These are phyloP conservation scores for Eimeria acervulina DNA, from an alignment of 169 alveolate species.

Conservation along the genomic window DNA sequence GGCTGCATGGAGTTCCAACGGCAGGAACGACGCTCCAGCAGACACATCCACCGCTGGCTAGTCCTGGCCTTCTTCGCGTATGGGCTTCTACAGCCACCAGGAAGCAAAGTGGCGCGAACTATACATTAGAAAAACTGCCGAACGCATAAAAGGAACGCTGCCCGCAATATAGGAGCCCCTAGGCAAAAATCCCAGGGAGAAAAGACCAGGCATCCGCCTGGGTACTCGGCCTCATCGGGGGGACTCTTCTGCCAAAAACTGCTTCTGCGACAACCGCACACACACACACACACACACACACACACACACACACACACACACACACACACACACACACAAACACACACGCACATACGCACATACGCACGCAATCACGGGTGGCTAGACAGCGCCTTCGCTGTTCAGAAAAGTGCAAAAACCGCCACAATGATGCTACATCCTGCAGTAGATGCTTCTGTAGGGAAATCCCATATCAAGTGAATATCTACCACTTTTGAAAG, in stretches of 20 bases:
- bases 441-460: background rate
- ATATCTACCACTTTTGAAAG: background rate
- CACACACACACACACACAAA: no score
- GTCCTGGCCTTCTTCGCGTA: background rate
- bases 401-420: background rate
- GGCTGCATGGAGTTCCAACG: background rate
- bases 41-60: background rate
- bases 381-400: background rate
- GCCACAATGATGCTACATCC: background rate
- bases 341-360: background rate
- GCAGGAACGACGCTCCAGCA: background rate
- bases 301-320: background rate
- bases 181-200: background rate
- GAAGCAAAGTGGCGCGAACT: conserved; percentile 4
- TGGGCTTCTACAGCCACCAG: background rate
- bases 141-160: background rate
- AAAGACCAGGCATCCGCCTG: background rate
- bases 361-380: background rate
- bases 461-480: background rate
- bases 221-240: background rate
- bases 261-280: background rate
- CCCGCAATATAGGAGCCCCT: background rate
- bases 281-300: background rate
- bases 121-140: background rate
- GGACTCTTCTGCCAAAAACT: background rate